Percentiles rank a stretch among this genome's conserved stretches.
phyloP scores from a whole-genome alignment of 73 alveolate genomes.

The Effrenium voratum region DNA sequence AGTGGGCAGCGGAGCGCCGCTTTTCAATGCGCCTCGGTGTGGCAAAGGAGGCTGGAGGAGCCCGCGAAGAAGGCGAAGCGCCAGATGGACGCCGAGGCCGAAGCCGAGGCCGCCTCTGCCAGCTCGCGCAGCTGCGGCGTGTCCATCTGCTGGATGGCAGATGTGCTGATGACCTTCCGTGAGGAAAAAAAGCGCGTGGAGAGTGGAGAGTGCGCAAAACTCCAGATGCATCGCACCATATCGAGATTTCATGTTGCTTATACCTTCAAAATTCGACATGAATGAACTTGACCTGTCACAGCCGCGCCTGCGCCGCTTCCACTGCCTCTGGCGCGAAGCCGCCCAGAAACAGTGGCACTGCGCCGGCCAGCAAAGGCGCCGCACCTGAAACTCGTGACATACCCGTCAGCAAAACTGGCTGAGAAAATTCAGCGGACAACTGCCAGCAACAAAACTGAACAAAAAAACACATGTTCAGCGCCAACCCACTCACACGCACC shows the following conservation, averaged over 20 bases:
- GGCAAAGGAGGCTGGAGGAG: neutral
- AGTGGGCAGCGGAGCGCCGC: neutral
- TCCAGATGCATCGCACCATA: too few relatives aligned
- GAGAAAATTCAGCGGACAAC: too few relatives aligned
- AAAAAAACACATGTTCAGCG: neutral
- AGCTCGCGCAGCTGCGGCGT: neutral
- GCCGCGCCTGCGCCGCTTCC: slow-evolving; percentile 15
- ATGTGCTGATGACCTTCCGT: slow-evolving; percentile 1
- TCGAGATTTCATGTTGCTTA: neutral
- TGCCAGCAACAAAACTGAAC: neutral
- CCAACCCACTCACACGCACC: neutral
- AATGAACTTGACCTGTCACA: neutral
- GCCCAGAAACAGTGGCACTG: slow-evolving; percentile 10
- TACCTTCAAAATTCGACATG: neutral
- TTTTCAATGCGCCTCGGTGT: neutral
- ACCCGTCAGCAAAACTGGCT: neutral
- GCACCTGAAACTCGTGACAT: neutral
- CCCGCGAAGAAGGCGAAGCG: slow-evolving; percentile 16
- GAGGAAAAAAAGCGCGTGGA: neutral
- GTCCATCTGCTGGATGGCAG: neutral
- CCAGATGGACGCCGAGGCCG: neutral
- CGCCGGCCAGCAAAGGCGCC: slow-evolving; percentile 10
- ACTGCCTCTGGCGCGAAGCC: slow-evolving; percentile 44
- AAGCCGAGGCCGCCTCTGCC: neutral
- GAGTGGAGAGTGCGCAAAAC: neutral